A percentile compares a stretch with the other conserved stretches of the same genome.
These are phyloP conservation scores for Aspergillus felis DNA, from an alignment of 2,329 filamentous ascomycete genomes.

Conservation along the genomic window DNA sequence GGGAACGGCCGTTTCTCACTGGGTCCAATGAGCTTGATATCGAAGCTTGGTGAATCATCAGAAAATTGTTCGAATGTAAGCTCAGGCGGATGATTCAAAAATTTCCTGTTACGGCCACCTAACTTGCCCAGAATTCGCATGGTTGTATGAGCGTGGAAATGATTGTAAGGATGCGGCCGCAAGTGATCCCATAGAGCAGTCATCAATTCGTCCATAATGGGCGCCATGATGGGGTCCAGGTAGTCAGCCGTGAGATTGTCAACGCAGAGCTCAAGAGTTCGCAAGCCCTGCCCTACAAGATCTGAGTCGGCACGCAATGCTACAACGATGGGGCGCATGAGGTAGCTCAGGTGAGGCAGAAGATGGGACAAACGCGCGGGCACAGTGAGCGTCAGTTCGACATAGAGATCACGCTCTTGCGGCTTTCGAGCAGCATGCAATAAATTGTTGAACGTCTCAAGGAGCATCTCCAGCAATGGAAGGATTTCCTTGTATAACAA, in stretches of 20 bases:
- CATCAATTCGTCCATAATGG: constrained; percentile 98
- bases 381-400: constrained; percentile 93
- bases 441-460: constrained; percentile 95
- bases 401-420: constrained; percentile 88
- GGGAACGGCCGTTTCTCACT: constrained; percentile 87
- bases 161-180: constrained; percentile 87
- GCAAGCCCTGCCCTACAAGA: constrained; percentile 86
- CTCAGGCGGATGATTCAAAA: constrained; percentile 84
- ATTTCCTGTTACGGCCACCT: constrained; percentile 90
- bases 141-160: constrained; percentile 96
- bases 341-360: constrained; percentile 86
- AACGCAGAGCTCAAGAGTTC: constrained; percentile 93
- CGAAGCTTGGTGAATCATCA: constrained; percentile 83
- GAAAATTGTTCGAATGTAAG: constrained; percentile 79
- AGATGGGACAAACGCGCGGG: constrained; percentile 91
- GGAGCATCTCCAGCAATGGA: constrained; percentile 90
- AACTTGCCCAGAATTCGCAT: constrained; percentile 97
- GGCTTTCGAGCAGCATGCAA: constrained; percentile 86
- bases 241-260: constrained; percentile 98
- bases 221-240: constrained; percentile 96
- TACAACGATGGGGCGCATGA: constrained; percentile 97
- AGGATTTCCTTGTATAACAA: constrained; percentile 97
- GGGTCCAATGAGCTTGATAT: constrained; percentile 83
- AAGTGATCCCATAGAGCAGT: constrained; percentile 94
- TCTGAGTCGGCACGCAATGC: constrained; percentile 88